Evolutionary conservation across 345 rosid species (phyloP), one percentile per base, ranked within the genome.

Genomic region (Mercurialis annua): DNA sequence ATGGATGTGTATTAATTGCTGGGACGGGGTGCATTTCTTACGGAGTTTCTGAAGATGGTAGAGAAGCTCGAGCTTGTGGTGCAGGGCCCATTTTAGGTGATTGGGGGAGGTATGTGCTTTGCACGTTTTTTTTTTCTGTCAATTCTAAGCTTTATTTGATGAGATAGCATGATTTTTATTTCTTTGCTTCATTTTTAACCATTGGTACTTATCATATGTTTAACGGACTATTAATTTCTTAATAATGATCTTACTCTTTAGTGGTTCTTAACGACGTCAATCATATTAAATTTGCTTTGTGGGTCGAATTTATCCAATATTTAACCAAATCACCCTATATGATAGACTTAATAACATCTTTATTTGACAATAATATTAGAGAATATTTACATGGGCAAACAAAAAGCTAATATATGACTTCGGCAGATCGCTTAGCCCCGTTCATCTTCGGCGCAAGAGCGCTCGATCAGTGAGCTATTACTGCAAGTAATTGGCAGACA

Each of bases 1-100:
- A 89, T 76, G 98, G 97, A 5, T 93, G 98, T 83, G 98, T 93
- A 67, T 65, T 93, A 31, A 93, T 93, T 71, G 96, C 98, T 30
- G 98, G 98, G 75, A 93, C 95, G 0, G 98, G 97, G 53, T 83
- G 93, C 59, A 93, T 93, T 68, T 86, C 92, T 42, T 90, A 88
- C 83, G 98, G 97, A 57, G 82, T 89, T 66, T 82, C 89, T 40
- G 91, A 86, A 83, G 97, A 83, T 79, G 96, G 98, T 60, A 83
- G 86, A 80, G 91, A 87, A 67, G 98, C 97, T 63, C 80, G 97
- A 33, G 98, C 96, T 20, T 87, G 90, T 68, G 98, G 98, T 56
- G 98, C 85, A 47, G 97, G 98, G 55, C 98, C 98, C 64, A 75
- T 85, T 79, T 73, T 93, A 65, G 97, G 98, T 40, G 98, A 93